Base-by-base conservation (phyloP, 1,139 yeast genomes). In the Ashbya aceris region DNA sequence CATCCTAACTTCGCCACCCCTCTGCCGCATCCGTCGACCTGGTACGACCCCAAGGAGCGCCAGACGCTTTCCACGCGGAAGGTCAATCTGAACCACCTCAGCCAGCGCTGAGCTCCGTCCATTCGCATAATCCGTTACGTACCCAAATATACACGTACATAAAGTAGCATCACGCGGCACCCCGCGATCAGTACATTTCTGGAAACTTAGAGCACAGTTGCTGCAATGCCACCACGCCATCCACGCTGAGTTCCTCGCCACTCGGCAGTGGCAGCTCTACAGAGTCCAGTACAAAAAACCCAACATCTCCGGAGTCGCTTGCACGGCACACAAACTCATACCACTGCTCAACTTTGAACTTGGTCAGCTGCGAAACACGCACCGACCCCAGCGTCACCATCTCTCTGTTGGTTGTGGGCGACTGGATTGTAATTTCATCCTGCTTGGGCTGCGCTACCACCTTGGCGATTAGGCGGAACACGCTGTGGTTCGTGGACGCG, bases 21-120 rank as follows among this genome's bases (percentile, higher is more conserved):
- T 2, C 86, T 83, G 12, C 77, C 79, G 8, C 70, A 71, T 55
- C 93, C 93, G 8, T 71, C 78, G 13, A 73, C 55, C 6, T 70
- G 75, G 73, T 71, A 74, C 54, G 57, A 60, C 36, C 68, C 71
- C 26, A 45, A 52, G 9, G 49, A 56, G 11, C 60, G 63, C 44
- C 45, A 60, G 36, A 49, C 56, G 35, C 74, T 74, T 42, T 69
- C 62, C 11, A 54, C 58, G 6, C 52, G 61, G 40, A 60, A 57
- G 44, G 38, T 57, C 23, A 55, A 55, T 30, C 13, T n/a, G 5
- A 29, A 7, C 31, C 35, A 32, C 12, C 35, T 11, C 17, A 10
- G 20, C 12, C 4, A 12, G 17, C 11, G 13, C 31, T 12, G 31
- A 11, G 6, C 6, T 29, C 13, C 7, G 13, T 12, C 31, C 13